Evolutionary conservation across 2,329 filamentous ascomycete genomes (phyloP), one percentile per base, ranked within the genome.

Genomic region (Pseudocercospora fuligena): DNA sequence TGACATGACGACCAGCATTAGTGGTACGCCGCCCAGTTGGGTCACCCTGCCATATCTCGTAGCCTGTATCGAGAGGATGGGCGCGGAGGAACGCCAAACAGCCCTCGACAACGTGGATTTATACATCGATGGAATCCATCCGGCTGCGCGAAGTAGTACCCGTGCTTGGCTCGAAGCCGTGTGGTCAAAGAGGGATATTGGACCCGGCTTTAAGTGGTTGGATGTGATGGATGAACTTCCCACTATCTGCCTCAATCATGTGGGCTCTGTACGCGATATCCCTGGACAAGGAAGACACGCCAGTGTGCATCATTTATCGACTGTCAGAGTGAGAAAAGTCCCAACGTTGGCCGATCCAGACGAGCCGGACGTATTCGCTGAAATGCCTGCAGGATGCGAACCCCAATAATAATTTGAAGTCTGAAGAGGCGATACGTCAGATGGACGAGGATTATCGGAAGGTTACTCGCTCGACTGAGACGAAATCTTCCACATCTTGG

Each of bases 171-270:
- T 65, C 14, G 14, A 36, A 33, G 43, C 25, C 2, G 16, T 65
- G 1, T 65, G 63, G 63, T 7, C 31, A 4, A 27, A 47, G 3
- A 43, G 63, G 31, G 49, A 65, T 9, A 16, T 19, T 12, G 51
- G 33, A 4, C n/a, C n/a, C 2, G 47, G 47, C 12, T 65, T 58
- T 23, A 65, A 57, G 29, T 65, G 63, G 63, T 43, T 65, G 14
- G 47, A 61, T 9, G 43, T 61, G 11, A 46, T 61, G 33, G 33
- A 61, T 40, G 6, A 57, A 21, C 27, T 65, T n/a, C 63, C 63
- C 9, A 16, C 31, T 3, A 31, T 64, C 3, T 23, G 43, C 29
- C 19, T 64, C 43, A 64, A 64, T 53, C 62, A 58, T 43, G 62
- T 64, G 3, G 62, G 62, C 25, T 29, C 51, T 27, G 51, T 54